Percentiles rank a stretch among this genome's conserved stretches.
These are phyloP conservation scores for Cryptosporidium xiaoi DNA, from an alignment of 169 alveolate genomes.

Conservation along the genomic window DNA sequence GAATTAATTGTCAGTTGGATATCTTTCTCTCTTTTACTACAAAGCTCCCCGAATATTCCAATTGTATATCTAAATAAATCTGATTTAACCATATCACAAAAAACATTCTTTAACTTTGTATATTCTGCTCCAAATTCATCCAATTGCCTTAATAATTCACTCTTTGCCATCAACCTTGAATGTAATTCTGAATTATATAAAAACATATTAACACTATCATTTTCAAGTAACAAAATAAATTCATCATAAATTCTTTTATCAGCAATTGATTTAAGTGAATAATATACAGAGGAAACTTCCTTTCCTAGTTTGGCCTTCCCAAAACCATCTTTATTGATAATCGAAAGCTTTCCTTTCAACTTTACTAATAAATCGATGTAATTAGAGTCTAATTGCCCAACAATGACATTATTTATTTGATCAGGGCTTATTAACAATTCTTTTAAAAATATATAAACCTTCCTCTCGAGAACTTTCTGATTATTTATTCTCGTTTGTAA, in stretches of 20 bases:
- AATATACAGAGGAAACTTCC: slow-evolving; percentile 12
- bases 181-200: neutral
- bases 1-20: slow-evolving; percentile 5
- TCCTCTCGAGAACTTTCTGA: neutral
- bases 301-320: slow-evolving; percentile 3
- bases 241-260: neutral
- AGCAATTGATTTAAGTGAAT: slow-evolving; percentile 17
- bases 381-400: neutral
- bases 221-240: slow-evolving; percentile 8
- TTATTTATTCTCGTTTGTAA: slow-evolving; percentile 1
- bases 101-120: neutral
- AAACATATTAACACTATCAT: neutral
- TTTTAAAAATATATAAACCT: neutral
- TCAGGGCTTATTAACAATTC: slow-evolving; percentile 4
- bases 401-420: neutral
- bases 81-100: neutral
- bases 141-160: slow-evolving; percentile 15
- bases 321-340: neutral
- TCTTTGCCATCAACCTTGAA: slow-evolving; percentile 2
- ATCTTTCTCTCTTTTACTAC: neutral
- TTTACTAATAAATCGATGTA: slow-evolving; percentile 3
- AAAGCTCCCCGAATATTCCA: neutral
- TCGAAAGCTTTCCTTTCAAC: neutral
- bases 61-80: neutral
- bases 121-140: neutral